These are phyloP conservation scores for Vitis cinerea DNA, from an alignment of 164 flowering plant species.

Conservation along the genomic window DNA sequence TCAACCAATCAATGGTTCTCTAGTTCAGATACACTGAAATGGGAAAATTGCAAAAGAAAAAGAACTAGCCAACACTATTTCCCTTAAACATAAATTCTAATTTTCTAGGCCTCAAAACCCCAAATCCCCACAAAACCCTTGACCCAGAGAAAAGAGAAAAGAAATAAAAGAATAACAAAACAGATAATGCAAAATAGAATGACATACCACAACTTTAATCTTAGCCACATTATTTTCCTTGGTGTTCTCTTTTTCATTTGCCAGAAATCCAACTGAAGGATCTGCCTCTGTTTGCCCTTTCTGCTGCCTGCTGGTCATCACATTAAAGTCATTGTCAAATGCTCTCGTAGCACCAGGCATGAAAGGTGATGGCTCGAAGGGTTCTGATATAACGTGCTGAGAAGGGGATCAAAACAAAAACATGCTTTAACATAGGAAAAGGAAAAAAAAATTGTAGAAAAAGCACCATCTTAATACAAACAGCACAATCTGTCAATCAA, in stretches of 20 bases:
- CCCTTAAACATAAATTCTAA: too few species aligned
- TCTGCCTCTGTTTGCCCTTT: slow-evolving; percentile 52
- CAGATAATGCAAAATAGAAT: not conserved
- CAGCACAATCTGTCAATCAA: too few species aligned
- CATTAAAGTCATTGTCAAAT: slow-evolving; percentile 57
- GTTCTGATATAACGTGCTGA: slow-evolving; percentile 89
- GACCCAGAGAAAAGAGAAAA: not conserved
- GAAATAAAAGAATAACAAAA: not conserved
- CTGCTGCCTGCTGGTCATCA: slow-evolving; percentile 40
- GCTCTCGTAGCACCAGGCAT: slow-evolving; percentile 58
- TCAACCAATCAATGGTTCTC: too few species aligned
- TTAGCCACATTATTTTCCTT: slow-evolving; percentile 88
- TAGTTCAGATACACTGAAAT: too few species aligned
- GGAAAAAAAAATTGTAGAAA: not conserved
- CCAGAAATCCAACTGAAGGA: slow-evolving; percentile 33
- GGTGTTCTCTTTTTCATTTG: slow-evolving; percentile 56
- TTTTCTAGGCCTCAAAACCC: too few species aligned
- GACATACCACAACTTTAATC: slow-evolving; percentile 93
- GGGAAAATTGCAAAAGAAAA: too few species aligned
- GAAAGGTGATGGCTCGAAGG: slow-evolving; percentile 93
- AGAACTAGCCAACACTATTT: too few species aligned
- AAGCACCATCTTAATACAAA: not conserved
- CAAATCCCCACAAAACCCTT: too few species aligned
- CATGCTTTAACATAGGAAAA: not conserved
- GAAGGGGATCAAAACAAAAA: slow-evolving; percentile 15